Evolutionary conservation across 805 yeast genomes (phyloP).

Genomic region (Isabelozyma heimii): DNA sequence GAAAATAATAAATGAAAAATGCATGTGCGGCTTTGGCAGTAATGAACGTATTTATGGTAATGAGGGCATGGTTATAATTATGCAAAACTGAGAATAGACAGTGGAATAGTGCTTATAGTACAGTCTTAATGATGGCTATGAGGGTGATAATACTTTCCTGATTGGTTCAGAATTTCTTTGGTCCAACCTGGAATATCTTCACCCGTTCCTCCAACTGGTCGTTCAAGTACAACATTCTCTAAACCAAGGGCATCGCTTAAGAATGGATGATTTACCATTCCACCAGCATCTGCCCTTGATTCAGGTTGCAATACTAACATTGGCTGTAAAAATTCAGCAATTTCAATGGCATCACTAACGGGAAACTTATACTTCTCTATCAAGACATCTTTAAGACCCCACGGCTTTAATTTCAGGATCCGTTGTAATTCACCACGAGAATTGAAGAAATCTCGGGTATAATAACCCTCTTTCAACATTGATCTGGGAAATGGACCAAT

Average conservation of each 20-base stretch:
- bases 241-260: slow-evolving; percentile 71
- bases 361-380: slow-evolving; percentile 80
- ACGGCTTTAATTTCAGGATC: slow-evolving; percentile 79
- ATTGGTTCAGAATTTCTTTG: slow-evolving; percentile 45
- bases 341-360: slow-evolving; percentile 63
- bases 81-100: not conserved
- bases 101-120: not conserved
- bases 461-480: slow-evolving; percentile 56
- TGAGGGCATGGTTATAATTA: not conserved
- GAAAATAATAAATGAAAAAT: not conserved
- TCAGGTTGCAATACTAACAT: slow-evolving; percentile 82
- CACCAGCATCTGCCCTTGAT: slow-evolving; percentile 91
- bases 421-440: slow-evolving; percentile 69
- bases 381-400: slow-evolving; percentile 83
- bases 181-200: slow-evolving; percentile 92
- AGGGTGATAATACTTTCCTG: slow-evolving; percentile 8
- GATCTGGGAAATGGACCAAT: slow-evolving; percentile 66
- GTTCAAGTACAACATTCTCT: slow-evolving; percentile 66
- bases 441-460: slow-evolving; percentile 63
- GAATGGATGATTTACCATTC: slow-evolving; percentile 89
- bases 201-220: slow-evolving; percentile 78
- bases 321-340: slow-evolving; percentile 76
- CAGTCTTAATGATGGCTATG: slow-evolving; percentile 2
- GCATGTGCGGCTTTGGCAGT: not conserved
- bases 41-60: not conserved